phyloP scores from a whole-genome alignment of 768 basidiomycete species.

The Inosperma sp. region DNA sequence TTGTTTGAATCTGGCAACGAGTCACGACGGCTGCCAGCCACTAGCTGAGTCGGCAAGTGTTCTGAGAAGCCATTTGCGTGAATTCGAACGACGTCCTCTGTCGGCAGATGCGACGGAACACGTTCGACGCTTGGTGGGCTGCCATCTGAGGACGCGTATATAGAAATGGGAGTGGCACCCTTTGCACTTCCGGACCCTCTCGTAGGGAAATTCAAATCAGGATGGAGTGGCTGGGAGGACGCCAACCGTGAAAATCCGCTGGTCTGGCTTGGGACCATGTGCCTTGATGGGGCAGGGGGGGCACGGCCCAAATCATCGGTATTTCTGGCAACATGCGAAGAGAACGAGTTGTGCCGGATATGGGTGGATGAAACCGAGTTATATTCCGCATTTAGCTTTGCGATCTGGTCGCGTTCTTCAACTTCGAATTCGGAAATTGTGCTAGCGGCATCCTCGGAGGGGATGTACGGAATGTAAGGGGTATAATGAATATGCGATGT shows the following conservation, averaged over 20 bases:
- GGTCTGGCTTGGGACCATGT: background rate
- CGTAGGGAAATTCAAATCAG: constrained; percentile 18
- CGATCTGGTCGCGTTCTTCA: constrained; percentile 37
- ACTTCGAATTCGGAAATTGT: constrained; percentile 36
- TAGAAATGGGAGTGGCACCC: background rate
- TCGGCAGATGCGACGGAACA: constrained; percentile 17
- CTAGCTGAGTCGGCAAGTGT: background rate
- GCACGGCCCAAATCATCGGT: constrained; percentile 7
- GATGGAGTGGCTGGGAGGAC: constrained; percentile 19
- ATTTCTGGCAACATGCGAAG: constrained; percentile 1
- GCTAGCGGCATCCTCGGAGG: constrained; percentile 10
- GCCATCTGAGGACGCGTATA: background rate
- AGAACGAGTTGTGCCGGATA: constrained; percentile 24
- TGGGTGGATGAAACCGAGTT: constrained; percentile 39
- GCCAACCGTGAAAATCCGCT: constrained; percentile 8
- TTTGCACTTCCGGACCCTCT: constrained; percentile 4
- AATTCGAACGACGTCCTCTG: background rate
- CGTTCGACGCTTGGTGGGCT: constrained; percentile 25
- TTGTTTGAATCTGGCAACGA: no score
- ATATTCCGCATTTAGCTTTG: constrained; percentile 39
- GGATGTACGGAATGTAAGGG: background rate
- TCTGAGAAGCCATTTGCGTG: background rate
- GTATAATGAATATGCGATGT: no score
- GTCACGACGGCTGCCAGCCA: background rate
- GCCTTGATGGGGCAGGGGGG: constrained; percentile 3